Evolutionary conservation across 257 asterid species (phyloP), one percentile per base, ranked within the genome.

Genomic region (Nemophila menziesii): DNA sequence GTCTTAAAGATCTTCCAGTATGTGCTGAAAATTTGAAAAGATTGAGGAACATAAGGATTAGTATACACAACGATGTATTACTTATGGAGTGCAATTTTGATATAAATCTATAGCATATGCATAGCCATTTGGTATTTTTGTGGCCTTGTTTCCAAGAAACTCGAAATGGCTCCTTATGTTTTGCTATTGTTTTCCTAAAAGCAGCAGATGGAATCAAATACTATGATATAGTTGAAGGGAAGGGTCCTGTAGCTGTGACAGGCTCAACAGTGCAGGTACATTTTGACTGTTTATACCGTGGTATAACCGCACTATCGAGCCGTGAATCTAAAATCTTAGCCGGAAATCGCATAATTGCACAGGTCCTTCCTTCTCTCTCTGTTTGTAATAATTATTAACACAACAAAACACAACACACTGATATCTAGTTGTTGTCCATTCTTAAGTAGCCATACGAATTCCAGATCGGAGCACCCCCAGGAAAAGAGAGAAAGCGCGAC

Each of bases 311-410:
- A 26, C 73, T 84, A 39, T 89, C 97, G 4, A 89, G 95, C 38
- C 80, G 94, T 44, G 95, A 84, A 72, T 89, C 97, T 23, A 89
- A 89, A 51, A 77, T 89, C 57, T 70, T 89, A 72, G 95, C 97
- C 42, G 93, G 97, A 48, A 89, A 89, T 62, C 74, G 95, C 57
- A 78, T 37, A 62, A 89, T 84, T 43, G 78, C 97, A 26, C 97
- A 89, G 95, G 14, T 58, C 27, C 18, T 51, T 44, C 52, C 47
- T 23, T 39, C 16, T 44, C 22, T n/a, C 27, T 21, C 13, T 17
- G 19, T 17, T 11, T 20, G 22, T 17, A 10, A 16, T 16, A 39
- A 11, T 8, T 39, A 8, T 6, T 8, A n/a, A 10, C 6, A 2
- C 18, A 22, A 16, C 22, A 39, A 39, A 8, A 39, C 15, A 24